phyloP scores from a whole-genome alignment of 2,329 filamentous ascomycete species.

The Orbilia javanica region DNA sequence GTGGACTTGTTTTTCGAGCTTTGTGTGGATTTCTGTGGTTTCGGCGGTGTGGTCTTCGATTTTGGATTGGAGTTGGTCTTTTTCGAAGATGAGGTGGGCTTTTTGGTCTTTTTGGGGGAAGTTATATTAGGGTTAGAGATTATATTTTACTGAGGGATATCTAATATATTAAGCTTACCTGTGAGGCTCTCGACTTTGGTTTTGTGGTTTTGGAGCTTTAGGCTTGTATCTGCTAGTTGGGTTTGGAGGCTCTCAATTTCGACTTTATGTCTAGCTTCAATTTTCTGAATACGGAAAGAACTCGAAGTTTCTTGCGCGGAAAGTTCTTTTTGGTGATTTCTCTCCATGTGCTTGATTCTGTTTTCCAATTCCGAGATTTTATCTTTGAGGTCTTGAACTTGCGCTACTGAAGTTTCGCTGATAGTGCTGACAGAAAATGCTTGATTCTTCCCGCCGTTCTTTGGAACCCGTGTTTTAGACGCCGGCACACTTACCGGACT shows the following conservation, averaged over 20 bases:
- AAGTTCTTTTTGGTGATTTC: background rate
- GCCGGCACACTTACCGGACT: background rate
- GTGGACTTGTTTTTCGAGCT: background rate
- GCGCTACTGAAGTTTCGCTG: background rate
- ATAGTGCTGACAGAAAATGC: background rate
- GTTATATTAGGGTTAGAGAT: background rate
- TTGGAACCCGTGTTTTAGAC: background rate
- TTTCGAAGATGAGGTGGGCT: background rate
- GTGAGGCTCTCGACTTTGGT: constrained; percentile 12
- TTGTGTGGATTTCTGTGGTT: background rate
- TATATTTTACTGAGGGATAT: background rate
- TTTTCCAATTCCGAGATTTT: background rate
- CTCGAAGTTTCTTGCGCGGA: background rate
- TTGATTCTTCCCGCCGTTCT: background rate
- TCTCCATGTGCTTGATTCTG: background rate
- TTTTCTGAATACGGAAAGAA: background rate
- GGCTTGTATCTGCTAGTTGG: background rate
- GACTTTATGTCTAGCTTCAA: background rate
- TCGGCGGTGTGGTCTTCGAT: background rate
- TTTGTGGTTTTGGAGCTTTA: constrained; percentile 1
- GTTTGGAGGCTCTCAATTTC: background rate
- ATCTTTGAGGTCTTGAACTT: background rate
- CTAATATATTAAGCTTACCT: background rate
- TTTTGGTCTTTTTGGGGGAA: too few species aligned
- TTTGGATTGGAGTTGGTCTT: constrained; percentile 17